Evolutionary conservation across 1,284 basidiomycete species (phyloP), one percentile per base, ranked within the genome.

Genomic region (Golubevia sp.): DNA sequence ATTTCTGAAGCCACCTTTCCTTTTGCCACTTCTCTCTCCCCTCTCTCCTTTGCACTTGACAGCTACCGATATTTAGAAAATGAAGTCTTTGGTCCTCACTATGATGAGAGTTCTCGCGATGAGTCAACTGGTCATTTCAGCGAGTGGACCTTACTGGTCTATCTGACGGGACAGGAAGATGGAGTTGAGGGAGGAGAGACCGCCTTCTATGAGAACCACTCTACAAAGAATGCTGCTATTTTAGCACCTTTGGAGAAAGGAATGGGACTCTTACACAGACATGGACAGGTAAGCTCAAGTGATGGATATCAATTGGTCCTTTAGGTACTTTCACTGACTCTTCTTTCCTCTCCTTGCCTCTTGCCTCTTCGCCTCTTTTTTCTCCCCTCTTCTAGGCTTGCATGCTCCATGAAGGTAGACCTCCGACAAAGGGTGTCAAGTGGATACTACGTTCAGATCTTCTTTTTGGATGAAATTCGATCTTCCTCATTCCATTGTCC

Each of bases 81-180:
- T 0, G 90, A 91, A 73, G 86, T 90, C 79, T 91, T 92, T 81
- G 89, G 90, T 25, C 87, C 88, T 15, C 91, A 92, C 79, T 92
- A 91, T 71, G 91, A 92, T 71, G 91, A 91, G 71, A 88, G 88
- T 20, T 88, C 90, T 85, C 86, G 6, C 87, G 87, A 76, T 54
- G 53, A 66, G 0, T 20, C n/a, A 1, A 64, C 68, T 3, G 64
- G 68, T 1, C 53, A 30, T 15, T 51, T 56, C 73, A 89, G 90
- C 55, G 90, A 91, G 79, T 93, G 92, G 92, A 94, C 92, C 0
- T 82, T 94, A 23, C 83, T 94, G 53, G 86, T 93, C 44, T 94
- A 93, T 77, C 83, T 94, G 49, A 89, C 89, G 7, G 91, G 91
- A 1, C 77, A 81, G 2, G 89, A 91, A 71, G 89, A 91, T 73